These are phyloP conservation scores for Sarocladium oryzae DNA, from an alignment of 2,329 filamentous ascomycete genomes.

Conservation along the genomic window DNA sequence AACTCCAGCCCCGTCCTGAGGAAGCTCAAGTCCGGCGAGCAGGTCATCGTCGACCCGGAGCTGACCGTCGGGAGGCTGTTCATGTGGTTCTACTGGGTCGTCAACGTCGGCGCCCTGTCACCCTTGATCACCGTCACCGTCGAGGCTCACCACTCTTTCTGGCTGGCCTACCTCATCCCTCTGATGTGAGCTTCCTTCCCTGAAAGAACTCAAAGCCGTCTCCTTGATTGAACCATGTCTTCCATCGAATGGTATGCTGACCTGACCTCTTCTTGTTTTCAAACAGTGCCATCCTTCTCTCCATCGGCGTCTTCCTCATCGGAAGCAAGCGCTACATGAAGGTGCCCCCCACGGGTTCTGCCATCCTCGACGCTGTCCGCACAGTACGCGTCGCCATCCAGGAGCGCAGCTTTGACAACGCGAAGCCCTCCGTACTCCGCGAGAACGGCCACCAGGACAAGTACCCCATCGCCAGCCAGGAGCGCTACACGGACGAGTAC, in stretches of 20 bases:
- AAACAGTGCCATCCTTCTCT: slow-evolving; percentile 48
- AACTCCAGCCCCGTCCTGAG: slow-evolving; percentile 42
- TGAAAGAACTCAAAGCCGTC: too few species aligned
- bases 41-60: slow-evolving; percentile 60
- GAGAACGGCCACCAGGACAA: slow-evolving; percentile 14
- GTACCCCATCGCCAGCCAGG: slow-evolving; percentile 17
- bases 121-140: slow-evolving; percentile 61
- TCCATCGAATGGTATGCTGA: slow-evolving; percentile 40
- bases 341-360: slow-evolving; percentile 51
- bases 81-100: slow-evolving; percentile 69
- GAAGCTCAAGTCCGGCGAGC: slow-evolving; percentile 42
- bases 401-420: slow-evolving; percentile 45
- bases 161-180: slow-evolving; percentile 48
- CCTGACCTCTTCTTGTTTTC: slow-evolving; percentile 40
- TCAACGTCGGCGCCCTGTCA: slow-evolving; percentile 67
- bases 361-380: slow-evolving; percentile 60
- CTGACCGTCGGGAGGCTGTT: slow-evolving; percentile 63
- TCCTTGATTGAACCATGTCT: too few species aligned
- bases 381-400: slow-evolving; percentile 33
- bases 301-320: slow-evolving; percentile 15
- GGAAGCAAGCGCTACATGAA: slow-evolving; percentile 42
- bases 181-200: slow-evolving; percentile 19
- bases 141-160: slow-evolving; percentile 63
- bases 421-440: slow-evolving; percentile 48
- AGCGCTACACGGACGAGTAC: slow-evolving; percentile 19